These are phyloP conservation scores for Citrus medica DNA, from an alignment of 345 rosid species.

Conservation along the genomic window DNA sequence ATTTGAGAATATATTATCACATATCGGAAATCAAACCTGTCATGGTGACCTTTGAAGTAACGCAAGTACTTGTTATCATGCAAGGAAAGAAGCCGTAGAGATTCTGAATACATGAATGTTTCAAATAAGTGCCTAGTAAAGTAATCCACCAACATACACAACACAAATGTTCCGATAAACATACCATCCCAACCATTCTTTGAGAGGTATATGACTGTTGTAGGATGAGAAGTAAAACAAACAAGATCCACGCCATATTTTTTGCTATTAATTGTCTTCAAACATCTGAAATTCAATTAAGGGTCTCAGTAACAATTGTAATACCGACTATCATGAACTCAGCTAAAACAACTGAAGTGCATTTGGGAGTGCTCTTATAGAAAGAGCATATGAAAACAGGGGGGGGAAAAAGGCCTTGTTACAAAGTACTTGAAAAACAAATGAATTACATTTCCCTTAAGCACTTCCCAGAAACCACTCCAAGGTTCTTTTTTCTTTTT, in stretches of 20 bases:
- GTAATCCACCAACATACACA: not conserved
- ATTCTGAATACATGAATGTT: constrained; percentile 42
- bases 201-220: constrained; percentile 93
- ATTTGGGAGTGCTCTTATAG: not conserved
- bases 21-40: constrained; percentile 55
- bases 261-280: constrained; percentile 95
- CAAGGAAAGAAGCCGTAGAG: constrained; percentile 86
- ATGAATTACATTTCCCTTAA: no score
- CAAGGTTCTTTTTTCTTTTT: not conserved
- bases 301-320: not conserved
- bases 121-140: not conserved
- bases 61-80: constrained; percentile 97
- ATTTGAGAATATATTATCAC: not conserved
- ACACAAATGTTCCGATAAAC: constrained; percentile 12
- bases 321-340: not conserved
- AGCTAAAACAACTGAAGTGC: not conserved
- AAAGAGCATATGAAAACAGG: not conserved
- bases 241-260: constrained; percentile 97
- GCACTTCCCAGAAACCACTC: not conserved
- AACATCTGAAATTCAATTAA: constrained; percentile 50
- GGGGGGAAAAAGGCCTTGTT: no score
- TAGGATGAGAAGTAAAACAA: constrained; percentile 82
- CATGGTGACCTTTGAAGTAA: constrained; percentile 95
- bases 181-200: constrained; percentile 99
- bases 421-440: not conserved